phyloP scores from a whole-genome alignment of 345 rosid species.

The Leavenworthia alabamica region DNA sequence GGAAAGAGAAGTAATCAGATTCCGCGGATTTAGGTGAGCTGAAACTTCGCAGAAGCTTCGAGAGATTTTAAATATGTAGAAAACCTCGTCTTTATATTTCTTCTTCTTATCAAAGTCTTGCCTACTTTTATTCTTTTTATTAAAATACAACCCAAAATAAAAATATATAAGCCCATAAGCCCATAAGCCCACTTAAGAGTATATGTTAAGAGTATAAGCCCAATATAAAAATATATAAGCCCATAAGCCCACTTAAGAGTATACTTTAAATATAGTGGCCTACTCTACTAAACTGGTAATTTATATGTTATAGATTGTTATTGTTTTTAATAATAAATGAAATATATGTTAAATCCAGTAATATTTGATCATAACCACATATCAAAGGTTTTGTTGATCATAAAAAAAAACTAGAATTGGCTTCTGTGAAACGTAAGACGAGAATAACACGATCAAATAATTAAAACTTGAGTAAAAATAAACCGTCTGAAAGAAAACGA shows the following conservation, averaged over 20 bases:
- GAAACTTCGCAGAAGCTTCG: slow-evolving; percentile 20
- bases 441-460: slow-evolving; percentile 5
- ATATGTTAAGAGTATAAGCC: too few relatives aligned
- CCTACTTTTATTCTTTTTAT: neutral
- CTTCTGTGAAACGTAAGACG: neutral
- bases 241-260: too few relatives aligned
- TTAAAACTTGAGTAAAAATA: neutral
- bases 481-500: slow-evolving; percentile 3
- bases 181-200: too few relatives aligned
- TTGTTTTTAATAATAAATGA: neutral
- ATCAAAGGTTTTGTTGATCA: neutral
- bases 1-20: neutral
- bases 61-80: neutral
- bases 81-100: neutral
- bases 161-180: too few relatives aligned
- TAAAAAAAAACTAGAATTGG: neutral
- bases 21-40: slow-evolving; percentile 24
- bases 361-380: neutral
- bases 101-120: slow-evolving; percentile 12
- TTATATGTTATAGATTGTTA: too few relatives aligned
- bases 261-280: too few relatives aligned
- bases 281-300: too few relatives aligned
- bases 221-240: too few relatives aligned
- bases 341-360: neutral
- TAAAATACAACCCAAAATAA: too few relatives aligned